Base-by-base conservation (phyloP, 495 filamentous ascomycete species). In the Delitschia confertaspora region DNA sequence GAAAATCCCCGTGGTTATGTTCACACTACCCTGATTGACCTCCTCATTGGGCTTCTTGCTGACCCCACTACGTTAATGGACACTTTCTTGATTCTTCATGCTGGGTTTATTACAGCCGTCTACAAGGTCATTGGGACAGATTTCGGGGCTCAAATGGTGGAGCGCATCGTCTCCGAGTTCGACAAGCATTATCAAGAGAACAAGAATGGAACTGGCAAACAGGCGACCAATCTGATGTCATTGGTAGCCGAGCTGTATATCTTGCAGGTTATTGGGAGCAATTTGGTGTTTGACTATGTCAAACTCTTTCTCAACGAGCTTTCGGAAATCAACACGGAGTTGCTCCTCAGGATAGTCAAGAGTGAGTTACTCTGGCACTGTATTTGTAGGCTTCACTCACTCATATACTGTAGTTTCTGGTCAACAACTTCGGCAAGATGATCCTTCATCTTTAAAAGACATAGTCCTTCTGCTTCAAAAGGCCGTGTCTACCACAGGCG, bases 211-310 rank as follows among this genome's bases (percentile, higher is more conserved):
- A 40, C 62, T 14, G 63, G 67, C 22, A 95, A 93, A 59, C 75
- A 86, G 48, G 63, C 69, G 8, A 72, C 76, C 29, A 95, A 98
- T 62, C 61, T 96, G 30, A 76, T 94, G 18, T 82, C 82, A 14
- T 72, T 96, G 26, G 65, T 95, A n/a, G 76, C 85, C 0, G 76
- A 88, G 50, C 68, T 96, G 4, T 96, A 96, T 64, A 89, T 80
- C 47, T 91, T 98, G 59, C 84, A 94, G 49, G 71, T 95, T 8
- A 73, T 95, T 34, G 80, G 85, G 20, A 79, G 78, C 48, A 80
- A 78, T 25, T 65, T 96, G 18, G 71, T 95, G 8, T 96, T 93
- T 56, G 91, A 95, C 58, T 93, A 88, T 49, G 76, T 95, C 51
- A 80, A 81, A 18, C 53, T 83, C 3, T 88, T 91, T 38, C 62